Conservation (phyloP, 768 basidiomycete genomes). For the Xanthoconium stramineum region DNA sequence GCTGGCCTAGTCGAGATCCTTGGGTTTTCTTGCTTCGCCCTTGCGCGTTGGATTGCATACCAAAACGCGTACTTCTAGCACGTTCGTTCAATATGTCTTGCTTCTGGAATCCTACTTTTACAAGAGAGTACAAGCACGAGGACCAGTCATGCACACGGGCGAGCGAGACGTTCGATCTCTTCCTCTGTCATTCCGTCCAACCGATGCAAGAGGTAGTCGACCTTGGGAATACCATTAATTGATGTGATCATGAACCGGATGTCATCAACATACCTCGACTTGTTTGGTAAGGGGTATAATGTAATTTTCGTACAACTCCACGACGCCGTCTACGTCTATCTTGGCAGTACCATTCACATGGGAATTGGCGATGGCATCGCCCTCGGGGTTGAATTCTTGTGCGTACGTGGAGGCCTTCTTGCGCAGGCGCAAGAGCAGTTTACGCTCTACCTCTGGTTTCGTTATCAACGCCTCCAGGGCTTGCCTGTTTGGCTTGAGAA, state of each 20-base stretch:
- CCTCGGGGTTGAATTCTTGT: constrained; percentile 76
- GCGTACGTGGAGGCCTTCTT: constrained; percentile 84
- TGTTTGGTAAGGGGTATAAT: constrained; percentile 98
- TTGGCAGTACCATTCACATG: constrained; percentile 45
- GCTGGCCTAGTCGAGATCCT: constrained; percentile 16
- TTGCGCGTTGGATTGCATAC: constrained; percentile 21
- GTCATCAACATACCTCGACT: constrained; percentile 73
- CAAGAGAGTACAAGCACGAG: constrained; percentile 3
- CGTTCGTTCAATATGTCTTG: constrained; percentile 21
- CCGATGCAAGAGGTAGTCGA: constrained; percentile 91
- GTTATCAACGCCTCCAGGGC: constrained; percentile 87
- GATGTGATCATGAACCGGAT: background rate
- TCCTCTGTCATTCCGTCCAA: constrained; percentile 81
- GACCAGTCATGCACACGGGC: constrained; percentile 7
- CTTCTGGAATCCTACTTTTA: constrained; percentile 5
- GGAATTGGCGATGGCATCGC: constrained; percentile 42
- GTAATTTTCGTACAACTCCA: constrained; percentile 89
- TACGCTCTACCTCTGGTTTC: constrained; percentile 94
- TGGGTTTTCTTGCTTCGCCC: constrained; percentile 23
- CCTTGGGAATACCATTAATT: constrained; percentile 43
- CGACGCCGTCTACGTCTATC: constrained; percentile 91
- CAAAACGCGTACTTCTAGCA: constrained; percentile 22
- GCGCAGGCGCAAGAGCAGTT: constrained; percentile 74
- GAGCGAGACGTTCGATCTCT: constrained; percentile 66
- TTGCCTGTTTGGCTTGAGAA: constrained; percentile 69